Base-by-base conservation (phyloP, 164 flowering plant genomes). In the Litsea cubeba region DNA sequence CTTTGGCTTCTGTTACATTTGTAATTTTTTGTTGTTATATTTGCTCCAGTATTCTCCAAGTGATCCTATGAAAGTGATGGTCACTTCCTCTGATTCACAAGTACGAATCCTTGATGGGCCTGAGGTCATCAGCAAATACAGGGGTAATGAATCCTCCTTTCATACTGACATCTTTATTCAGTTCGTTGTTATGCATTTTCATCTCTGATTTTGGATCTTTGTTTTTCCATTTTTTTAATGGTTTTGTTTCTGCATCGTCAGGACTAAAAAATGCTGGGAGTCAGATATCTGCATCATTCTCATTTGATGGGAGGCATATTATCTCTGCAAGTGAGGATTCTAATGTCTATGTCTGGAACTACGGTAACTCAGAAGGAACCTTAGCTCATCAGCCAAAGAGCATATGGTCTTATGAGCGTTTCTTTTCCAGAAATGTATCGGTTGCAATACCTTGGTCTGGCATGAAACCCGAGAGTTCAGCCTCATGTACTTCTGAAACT, bases 391-490 rank as follows among this genome's bases (percentile, higher is more conserved):
- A 74, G 69, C 22, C 81, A 46, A 90, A 87, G 75, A 88, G 76
- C 22, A 75, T 83, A 11, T 75, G 78, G 78, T 86, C 92, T 23
- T 82, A 62, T 40, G 98, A 91, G 79, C 85, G 87, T 25, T 94
- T 92, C 78, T 57, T 68, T 1, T 88, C 97, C 35, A 80, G 69
- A 17, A 86, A 85, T 64, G 85, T 85, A 18, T 82, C 89, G 0
- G 80, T 94, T 69, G 98, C 98, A 2, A 79, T 92, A 69, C 92
- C 98, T 46, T 94, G 98, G 98, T 68, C 76, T 71, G 94, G 95
- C 65, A 32, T 78, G 65, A 78, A 77, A 76, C 65, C 75, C 50
- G 76, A 51, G 50, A 49, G 28, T 54, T 74, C 81, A 32, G 60
- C 50, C 17, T 54, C 82, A 35, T 46, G 76, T 74, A 51, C 50